A percentile compares a stretch with the other conserved stretches of the same genome.
phyloP scores from a whole-genome alignment of 2,329 filamentous ascomycete genomes.

The Beauveria sp. region DNA sequence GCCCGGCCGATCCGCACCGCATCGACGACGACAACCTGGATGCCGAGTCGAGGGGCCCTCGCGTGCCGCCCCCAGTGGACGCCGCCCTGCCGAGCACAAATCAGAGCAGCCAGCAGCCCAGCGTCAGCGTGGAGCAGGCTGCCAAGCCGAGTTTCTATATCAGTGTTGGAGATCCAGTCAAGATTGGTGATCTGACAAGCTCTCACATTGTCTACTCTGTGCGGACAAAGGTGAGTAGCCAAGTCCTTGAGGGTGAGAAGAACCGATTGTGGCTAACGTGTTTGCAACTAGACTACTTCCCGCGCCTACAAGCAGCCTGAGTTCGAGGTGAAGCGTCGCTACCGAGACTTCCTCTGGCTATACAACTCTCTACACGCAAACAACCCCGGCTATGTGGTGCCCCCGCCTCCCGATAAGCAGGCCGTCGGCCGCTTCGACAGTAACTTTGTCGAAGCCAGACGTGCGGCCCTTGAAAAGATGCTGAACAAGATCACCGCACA shows the following conservation, averaged over 20 bases:
- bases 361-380: slow-evolving; percentile 92
- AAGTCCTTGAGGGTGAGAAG: not conserved
- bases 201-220: slow-evolving; percentile 98
- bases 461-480: slow-evolving; percentile 93
- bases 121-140: slow-evolving; percentile 86
- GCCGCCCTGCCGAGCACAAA: slow-evolving; percentile 45
- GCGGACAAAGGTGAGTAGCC: slow-evolving; percentile 65
- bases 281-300: slow-evolving; percentile 64
- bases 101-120: slow-evolving; percentile 55
- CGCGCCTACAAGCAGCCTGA: slow-evolving; percentile 91
- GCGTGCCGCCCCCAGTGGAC: slow-evolving; percentile 60
- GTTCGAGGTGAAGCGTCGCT: slow-evolving; percentile 88
- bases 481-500: slow-evolving; percentile 91
- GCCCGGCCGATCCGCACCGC: slow-evolving; percentile 51
- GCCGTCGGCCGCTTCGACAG: slow-evolving; percentile 92
- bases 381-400: slow-evolving; percentile 90
- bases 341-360: slow-evolving; percentile 95
- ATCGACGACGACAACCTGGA: slow-evolving; percentile 66
- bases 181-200: slow-evolving; percentile 92
- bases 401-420: slow-evolving; percentile 95
- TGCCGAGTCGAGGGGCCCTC: slow-evolving; percentile 37
- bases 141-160: slow-evolving; percentile 89
- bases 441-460: slow-evolving; percentile 90
- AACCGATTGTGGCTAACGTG: slow-evolving; percentile 12
- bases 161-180: slow-evolving; percentile 90